phyloP scores from a whole-genome alignment of 1,284 basidiomycete species.

The Pseudozyma sp. region DNA sequence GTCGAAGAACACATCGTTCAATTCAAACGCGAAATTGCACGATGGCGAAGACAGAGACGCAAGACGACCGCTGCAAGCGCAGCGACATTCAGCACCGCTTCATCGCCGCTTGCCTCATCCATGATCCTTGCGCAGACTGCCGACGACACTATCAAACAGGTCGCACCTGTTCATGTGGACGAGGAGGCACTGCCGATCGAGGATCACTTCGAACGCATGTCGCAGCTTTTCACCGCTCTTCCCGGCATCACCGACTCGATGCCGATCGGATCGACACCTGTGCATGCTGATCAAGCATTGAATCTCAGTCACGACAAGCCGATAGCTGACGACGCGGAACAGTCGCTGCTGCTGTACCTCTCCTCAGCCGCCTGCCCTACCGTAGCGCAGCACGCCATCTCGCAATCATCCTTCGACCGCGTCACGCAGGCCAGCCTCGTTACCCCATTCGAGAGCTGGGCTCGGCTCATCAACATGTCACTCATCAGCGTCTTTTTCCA shows the following conservation, averaged over 20 bases:
- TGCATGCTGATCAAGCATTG: not conserved
- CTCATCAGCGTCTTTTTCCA: conserved; percentile 61
- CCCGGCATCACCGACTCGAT: conserved; percentile 21
- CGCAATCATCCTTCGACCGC: conserved; percentile 25
- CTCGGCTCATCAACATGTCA: conserved; percentile 54
- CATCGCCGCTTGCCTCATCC: conserved; percentile 20
- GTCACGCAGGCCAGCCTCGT: conserved; percentile 30
- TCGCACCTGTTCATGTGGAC: too few relatives aligned
- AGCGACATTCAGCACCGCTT: not conserved
- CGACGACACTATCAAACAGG: not conserved
- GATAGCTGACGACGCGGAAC: conserved; percentile 2
- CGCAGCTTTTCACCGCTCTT: conserved; percentile 33
- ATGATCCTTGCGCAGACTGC: not conserved
- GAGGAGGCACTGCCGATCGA: conserved; percentile 2
- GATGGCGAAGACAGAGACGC: conserved; percentile 38
- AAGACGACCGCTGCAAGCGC: conserved; percentile 1
- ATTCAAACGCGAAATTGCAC: conserved; percentile 37
- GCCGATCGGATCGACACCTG: not conserved
- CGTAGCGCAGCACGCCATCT: conserved; percentile 12
- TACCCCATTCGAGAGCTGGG: conserved; percentile 52
- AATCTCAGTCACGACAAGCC: not conserved
- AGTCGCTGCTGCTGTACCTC: conserved; percentile 28
- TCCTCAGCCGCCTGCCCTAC: conserved; percentile 25
- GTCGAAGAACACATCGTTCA: conserved; percentile 28
- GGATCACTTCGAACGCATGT: conserved; percentile 33